These are phyloP conservation scores for Rhinocladiella mackenziei DNA, from an alignment of 2,329 filamentous ascomycete species.

Conservation along the genomic window DNA sequence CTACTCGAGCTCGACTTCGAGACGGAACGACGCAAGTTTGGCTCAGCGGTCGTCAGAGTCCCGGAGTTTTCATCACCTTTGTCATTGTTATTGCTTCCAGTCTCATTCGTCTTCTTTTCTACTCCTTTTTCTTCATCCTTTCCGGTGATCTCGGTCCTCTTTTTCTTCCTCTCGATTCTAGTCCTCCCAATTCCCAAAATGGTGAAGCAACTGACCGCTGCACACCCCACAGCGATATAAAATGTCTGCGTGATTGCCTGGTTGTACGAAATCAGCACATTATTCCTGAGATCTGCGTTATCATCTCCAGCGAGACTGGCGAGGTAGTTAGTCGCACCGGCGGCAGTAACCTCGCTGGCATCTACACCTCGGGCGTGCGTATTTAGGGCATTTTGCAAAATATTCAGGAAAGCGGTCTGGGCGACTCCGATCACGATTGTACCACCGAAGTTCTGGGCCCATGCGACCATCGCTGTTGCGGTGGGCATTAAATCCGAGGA, in stretches of 20 bases:
- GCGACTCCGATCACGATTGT: constrained; percentile 27
- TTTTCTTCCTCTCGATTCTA: constrained; percentile 15
- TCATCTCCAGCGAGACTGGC: constrained; percentile 5
- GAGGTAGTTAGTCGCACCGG: constrained; percentile 25
- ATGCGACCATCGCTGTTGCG: constrained; percentile 26
- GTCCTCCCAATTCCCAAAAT: constrained; percentile 18
- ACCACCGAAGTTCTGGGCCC: constrained; percentile 27
- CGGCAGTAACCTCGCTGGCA: constrained; percentile 17
- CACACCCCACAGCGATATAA: constrained; percentile 19
- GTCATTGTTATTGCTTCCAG: too few species aligned
- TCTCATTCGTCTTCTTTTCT: too few species aligned
- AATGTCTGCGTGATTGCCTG: constrained; percentile 22
- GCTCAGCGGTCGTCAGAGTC: too few species aligned
- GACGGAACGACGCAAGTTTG: too few species aligned
- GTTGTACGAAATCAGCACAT: constrained; percentile 32
- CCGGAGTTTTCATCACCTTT: too few species aligned
- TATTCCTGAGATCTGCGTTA: constrained; percentile 7
- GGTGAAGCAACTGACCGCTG: constrained; percentile 6
- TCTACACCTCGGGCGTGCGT: constrained; percentile 15
- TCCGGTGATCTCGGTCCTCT: neutral
- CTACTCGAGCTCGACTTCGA: too few species aligned
- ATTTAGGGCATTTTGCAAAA: constrained; percentile 13
- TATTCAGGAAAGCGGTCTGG: constrained; percentile 26
- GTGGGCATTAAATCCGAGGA: constrained; percentile 22
- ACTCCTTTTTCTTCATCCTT: neutral